Conservation (phyloP, 306 rosid species). For the Oemleria cerasiformis region DNA sequence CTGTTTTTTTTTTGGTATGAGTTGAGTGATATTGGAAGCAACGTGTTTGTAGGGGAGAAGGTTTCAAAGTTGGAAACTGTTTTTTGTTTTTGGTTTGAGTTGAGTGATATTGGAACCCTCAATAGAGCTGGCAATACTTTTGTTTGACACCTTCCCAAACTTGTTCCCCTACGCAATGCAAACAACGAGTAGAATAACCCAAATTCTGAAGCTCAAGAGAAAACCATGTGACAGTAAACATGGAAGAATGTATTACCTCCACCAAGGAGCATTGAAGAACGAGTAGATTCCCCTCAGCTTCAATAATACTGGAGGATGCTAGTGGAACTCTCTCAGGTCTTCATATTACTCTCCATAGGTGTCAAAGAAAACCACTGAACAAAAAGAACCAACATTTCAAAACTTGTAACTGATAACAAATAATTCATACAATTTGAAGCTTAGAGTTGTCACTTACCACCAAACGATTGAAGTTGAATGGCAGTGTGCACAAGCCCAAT, state of each 20-base stretch:
- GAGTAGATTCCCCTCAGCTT: constrained; percentile 86
- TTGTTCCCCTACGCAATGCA: constrained; percentile 73
- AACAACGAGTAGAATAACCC: constrained; percentile 81
- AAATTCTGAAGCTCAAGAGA: constrained; percentile 83
- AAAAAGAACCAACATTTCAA: constrained; percentile 6
- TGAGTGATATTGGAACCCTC: no score
- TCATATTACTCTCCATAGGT: constrained; percentile 95
- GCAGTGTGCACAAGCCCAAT: constrained; percentile 95
- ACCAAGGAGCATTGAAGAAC: constrained; percentile 85
- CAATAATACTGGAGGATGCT: constrained; percentile 67
- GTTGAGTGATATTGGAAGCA: no score
- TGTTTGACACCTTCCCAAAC: constrained; percentile 96
- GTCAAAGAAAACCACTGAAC: constrained; percentile 84
- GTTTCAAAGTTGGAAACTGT: no score
- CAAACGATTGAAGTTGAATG: constrained; percentile 70
- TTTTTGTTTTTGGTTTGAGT: no score
- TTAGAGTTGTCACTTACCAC: constrained; percentile 45
- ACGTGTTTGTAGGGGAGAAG: no score
- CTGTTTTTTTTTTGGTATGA: no score
- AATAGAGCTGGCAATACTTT: constrained; percentile 95
- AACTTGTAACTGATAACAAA: no score
- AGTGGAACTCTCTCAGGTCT: constrained; percentile 88
- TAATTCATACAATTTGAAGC: not conserved
- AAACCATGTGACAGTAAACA: constrained; percentile 81
- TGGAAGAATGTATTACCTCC: constrained; percentile 96